Conservation (phyloP, 2,329 filamentous ascomycete genomes). For the Sordariomycetes sp. region DNA sequence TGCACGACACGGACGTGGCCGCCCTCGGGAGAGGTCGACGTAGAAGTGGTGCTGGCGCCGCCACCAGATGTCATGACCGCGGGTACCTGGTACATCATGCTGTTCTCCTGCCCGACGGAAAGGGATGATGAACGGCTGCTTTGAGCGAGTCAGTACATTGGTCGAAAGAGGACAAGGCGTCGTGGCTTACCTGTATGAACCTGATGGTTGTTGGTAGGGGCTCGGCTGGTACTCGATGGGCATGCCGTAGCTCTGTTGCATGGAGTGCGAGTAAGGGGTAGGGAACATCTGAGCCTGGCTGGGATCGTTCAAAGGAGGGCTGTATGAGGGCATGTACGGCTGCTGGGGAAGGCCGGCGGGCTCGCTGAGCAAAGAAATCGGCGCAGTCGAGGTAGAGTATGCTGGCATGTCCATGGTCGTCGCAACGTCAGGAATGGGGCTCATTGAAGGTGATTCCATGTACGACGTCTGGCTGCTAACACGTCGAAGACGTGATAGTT, state of each 20-base stretch:
- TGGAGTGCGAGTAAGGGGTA: constrained; percentile 21
- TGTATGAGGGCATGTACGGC: constrained; percentile 41
- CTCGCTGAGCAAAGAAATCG: constrained; percentile 42
- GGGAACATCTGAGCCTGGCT: constrained; percentile 25
- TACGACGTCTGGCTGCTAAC: constrained; percentile 35
- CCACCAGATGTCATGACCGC: constrained; percentile 24
- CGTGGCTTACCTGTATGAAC: constrained; percentile 28
- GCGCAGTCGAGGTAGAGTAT: constrained; percentile 41
- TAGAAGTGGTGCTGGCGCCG: constrained; percentile 8
- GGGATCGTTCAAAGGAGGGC: constrained; percentile 34
- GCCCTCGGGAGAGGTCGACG: constrained; percentile 12
- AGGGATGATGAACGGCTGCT: constrained; percentile 30
- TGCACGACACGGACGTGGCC: constrained; percentile 60
- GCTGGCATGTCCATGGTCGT: constrained; percentile 33
- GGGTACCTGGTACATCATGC: constrained; percentile 34
- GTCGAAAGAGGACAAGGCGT: constrained; percentile 1
- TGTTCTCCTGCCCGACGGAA: constrained; percentile 23
- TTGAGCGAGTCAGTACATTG: constrained; percentile 10
- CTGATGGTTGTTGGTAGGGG: constrained; percentile 20
- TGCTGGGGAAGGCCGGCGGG: constrained; percentile 32
- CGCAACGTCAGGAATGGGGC: constrained; percentile 27
- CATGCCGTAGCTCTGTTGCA: constrained; percentile 31
- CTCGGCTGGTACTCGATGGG: constrained; percentile 30
- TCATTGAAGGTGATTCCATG: constrained; percentile 24
- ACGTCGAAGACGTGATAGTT: constrained; percentile 39